phyloP scores from a whole-genome alignment of 352 stramenopile species.

The Phytophthora cactorum region DNA sequence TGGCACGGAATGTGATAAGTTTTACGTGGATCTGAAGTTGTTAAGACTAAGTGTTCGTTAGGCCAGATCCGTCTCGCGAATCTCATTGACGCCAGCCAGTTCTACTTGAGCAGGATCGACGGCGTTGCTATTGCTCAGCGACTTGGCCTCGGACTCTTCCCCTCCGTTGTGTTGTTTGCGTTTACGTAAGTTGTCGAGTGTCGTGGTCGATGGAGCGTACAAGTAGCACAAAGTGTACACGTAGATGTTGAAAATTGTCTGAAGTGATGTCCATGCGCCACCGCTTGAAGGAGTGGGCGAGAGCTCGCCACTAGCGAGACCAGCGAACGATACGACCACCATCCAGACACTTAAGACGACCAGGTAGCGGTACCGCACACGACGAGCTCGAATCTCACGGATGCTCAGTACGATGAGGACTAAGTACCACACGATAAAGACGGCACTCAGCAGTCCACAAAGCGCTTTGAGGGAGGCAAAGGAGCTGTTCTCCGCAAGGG shows the following conservation, averaged over 20 bases:
- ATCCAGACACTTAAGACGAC: conserved; percentile 55
- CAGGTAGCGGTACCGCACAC: conserved; percentile 58
- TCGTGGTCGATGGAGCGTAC: conserved; percentile 53
- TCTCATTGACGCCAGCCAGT: conserved; percentile 20
- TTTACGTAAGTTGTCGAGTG: conserved; percentile 38
- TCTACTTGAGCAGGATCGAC: conserved; percentile 22
- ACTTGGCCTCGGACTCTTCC: conserved; percentile 17
- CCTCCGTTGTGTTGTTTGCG: conserved; percentile 16
- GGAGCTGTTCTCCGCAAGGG: conserved; percentile 43
- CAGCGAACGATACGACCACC: conserved; percentile 53
- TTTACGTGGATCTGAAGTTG: neutral
- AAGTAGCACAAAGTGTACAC: conserved; percentile 63
- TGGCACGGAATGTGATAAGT: conserved; percentile 7
- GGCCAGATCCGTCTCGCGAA: conserved; percentile 26
- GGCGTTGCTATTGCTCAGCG: conserved; percentile 3
- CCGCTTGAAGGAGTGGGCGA: conserved; percentile 54
- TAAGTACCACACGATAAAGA: conserved; percentile 60
- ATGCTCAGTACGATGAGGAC: conserved; percentile 47
- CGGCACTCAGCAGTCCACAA: conserved; percentile 46
- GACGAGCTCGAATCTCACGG: conserved; percentile 49
- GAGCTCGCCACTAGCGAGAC: conserved; percentile 45
- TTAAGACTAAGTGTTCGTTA: neutral
- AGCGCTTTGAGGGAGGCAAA: conserved; percentile 47
- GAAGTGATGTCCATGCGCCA: conserved; percentile 55
- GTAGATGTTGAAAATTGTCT: conserved; percentile 70